Conservation (phyloP, 257 asterid genomes). For the Galeopsis tetrahit region DNA sequence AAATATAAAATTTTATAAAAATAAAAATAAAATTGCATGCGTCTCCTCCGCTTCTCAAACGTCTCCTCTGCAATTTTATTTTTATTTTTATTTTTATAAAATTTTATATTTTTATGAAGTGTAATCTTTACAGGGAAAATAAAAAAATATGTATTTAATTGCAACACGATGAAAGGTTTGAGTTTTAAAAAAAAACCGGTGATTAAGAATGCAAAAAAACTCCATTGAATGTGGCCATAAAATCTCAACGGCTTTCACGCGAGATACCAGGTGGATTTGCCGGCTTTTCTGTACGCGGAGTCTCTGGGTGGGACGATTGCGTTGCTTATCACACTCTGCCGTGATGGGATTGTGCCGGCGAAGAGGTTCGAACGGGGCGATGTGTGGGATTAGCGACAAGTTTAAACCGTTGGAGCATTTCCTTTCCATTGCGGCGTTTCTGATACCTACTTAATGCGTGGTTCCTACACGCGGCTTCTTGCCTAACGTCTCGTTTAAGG, state of each 20-base stretch:
- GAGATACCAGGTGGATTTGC: constrained; percentile 47
- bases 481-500: constrained; percentile 85
- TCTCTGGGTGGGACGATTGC: constrained; percentile 95
- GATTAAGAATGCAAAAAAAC: no score
- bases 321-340: constrained; percentile 71
- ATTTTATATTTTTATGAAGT: no score
- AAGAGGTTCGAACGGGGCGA: constrained; percentile 78
- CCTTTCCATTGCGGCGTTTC: constrained; percentile 73
- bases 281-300: constrained; percentile 79
- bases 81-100: no score
- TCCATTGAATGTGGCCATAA: no score
- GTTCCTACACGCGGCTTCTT: constrained; percentile 91
- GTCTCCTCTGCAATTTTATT: no score
- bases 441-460: constrained; percentile 77
- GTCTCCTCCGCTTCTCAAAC: no score
- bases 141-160: no score
- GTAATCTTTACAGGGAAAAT: no score
- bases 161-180: no score
- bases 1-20: no score
- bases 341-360: constrained; percentile 55
- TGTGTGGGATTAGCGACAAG: constrained; percentile 94
- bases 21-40: no score
- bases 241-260: constrained; percentile 62
- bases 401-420: constrained; percentile 93
- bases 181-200: no score